Percentiles rank a stretch among this genome's conserved stretches.
phyloP scores from a whole-genome alignment of 768 basidiomycete species.

The Glaciozyma antarctica region DNA sequence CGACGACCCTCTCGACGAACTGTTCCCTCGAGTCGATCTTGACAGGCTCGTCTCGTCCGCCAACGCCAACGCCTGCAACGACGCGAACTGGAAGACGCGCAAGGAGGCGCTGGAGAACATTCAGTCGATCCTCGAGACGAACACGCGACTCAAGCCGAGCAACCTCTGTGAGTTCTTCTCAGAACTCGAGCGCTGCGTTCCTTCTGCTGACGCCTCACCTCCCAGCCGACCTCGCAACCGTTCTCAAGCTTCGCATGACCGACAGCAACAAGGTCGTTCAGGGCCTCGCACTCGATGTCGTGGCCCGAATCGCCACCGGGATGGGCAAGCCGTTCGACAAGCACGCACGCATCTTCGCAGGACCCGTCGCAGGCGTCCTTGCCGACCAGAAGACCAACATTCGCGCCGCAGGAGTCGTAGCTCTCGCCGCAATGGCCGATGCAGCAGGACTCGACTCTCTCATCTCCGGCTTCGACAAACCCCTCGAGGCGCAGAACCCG shows the following conservation, averaged over 20 bases:
- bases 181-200: background rate
- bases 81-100: constrained; percentile 91
- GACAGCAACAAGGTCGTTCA: constrained; percentile 96
- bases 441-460: constrained; percentile 76
- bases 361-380: constrained; percentile 70
- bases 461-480: constrained; percentile 64
- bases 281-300: constrained; percentile 74
- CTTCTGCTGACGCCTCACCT: background rate
- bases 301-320: constrained; percentile 76
- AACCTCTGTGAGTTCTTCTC: constrained; percentile 59
- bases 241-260: constrained; percentile 74
- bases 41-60: constrained; percentile 74
- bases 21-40: constrained; percentile 90
- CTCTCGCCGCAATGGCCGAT: constrained; percentile 70
- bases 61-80: constrained; percentile 72
- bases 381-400: constrained; percentile 87
- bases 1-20: constrained; percentile 74
- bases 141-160: constrained; percentile 75
- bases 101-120: constrained; percentile 87
- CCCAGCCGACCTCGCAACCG: constrained; percentile 77
- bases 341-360: constrained; percentile 62
- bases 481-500: constrained; percentile 73
- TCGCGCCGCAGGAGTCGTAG: constrained; percentile 63
- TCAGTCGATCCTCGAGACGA: constrained; percentile 72
- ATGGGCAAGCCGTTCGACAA: constrained; percentile 97